Conservation (phyloP, 1,284 basidiomycete genomes). For the Cryptococcus maquisensis region DNA sequence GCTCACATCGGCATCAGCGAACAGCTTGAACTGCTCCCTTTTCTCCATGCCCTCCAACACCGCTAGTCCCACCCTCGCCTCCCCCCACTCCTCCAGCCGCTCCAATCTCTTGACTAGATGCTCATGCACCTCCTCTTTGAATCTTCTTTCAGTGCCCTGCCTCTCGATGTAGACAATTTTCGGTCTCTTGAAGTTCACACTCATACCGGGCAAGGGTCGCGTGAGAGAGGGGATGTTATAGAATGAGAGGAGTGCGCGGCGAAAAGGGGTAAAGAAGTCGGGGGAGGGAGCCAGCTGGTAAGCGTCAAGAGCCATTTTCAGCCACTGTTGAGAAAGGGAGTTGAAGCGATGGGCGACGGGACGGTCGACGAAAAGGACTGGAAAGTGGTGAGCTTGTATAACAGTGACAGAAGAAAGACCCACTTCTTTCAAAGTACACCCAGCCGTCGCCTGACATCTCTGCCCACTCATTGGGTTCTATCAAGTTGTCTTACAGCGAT, state of each 20-base stretch:
- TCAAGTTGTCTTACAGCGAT: neutral
- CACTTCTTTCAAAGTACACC: slow-evolving; percentile 19
- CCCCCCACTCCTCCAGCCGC: slow-evolving; percentile 2
- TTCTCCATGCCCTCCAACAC: slow-evolving; percentile 10
- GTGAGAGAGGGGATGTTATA: slow-evolving; percentile 1
- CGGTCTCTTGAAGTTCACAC: slow-evolving; percentile 1
- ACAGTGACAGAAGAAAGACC: neutral
- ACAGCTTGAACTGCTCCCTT: slow-evolving; percentile 10
- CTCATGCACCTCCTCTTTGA: slow-evolving; percentile 12
- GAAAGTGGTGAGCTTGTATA: neutral
- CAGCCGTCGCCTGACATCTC: slow-evolving; percentile 2
- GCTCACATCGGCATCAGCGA: slow-evolving; percentile 18
- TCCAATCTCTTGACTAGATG: slow-evolving; percentile 14
- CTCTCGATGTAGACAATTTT: slow-evolving; percentile 30
- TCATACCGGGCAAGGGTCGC: neutral
- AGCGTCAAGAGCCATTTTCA: slow-evolving; percentile 27
- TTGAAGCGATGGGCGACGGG: slow-evolving; percentile 21
- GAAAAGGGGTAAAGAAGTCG: neutral
- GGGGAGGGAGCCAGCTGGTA: slow-evolving; percentile 11
- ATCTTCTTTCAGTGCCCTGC: slow-evolving; percentile 18
- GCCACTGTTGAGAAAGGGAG: slow-evolving; percentile 17
- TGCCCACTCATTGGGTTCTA: slow-evolving; percentile 11
- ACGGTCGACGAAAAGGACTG: slow-evolving; percentile 27
- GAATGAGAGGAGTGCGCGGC: neutral
- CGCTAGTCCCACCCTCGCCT: slow-evolving; percentile 8